Conservation (phyloP, 192 early-diverging fungal genomes). For the Radiomyces spectabilis region DNA sequence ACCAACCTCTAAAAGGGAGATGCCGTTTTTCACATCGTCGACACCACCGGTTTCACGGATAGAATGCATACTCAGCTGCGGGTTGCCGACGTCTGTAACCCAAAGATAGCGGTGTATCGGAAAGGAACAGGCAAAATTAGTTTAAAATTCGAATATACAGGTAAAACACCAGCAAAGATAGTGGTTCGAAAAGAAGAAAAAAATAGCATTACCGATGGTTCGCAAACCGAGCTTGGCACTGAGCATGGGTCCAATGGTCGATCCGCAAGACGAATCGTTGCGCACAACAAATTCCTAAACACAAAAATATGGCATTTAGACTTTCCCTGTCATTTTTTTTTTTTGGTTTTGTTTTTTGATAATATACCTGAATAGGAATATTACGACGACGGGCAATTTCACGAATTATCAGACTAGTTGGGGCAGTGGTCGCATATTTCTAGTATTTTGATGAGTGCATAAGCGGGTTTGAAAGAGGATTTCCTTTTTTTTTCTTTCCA, state of each 20-base stretch:
- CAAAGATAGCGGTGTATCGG: not conserved
- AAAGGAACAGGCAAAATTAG: too few relatives aligned
- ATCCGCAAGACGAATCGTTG: constrained; percentile 92
- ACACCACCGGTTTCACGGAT: constrained; percentile 87
- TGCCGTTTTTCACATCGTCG: constrained; percentile 81
- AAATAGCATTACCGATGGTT: constrained; percentile 65
- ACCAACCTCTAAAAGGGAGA: constrained; percentile 75
- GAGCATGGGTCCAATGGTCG: constrained; percentile 96
- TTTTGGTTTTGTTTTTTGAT: not conserved
- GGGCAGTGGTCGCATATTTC: constrained; percentile 74
- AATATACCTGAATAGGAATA: constrained; percentile 64
- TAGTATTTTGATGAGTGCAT: not conserved
- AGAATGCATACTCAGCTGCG: constrained; percentile 97
- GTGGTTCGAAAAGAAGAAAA: not conserved
- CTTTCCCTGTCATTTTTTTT: not conserved
- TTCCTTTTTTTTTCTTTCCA: not conserved
- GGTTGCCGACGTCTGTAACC: constrained; percentile 81
- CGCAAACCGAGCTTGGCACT: constrained; percentile 90
- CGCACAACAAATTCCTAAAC: constrained; percentile 70
- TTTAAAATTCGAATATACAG: too few relatives aligned
- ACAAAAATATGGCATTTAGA: not conserved
- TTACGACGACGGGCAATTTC: constrained; percentile 67
- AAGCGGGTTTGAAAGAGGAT: not conserved
- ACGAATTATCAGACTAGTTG: constrained; percentile 61
- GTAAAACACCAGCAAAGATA: not conserved